These are phyloP conservation scores for Aureobasidium zeae DNA, from an alignment of 2,329 filamentous ascomycete species.

Conservation along the genomic window DNA sequence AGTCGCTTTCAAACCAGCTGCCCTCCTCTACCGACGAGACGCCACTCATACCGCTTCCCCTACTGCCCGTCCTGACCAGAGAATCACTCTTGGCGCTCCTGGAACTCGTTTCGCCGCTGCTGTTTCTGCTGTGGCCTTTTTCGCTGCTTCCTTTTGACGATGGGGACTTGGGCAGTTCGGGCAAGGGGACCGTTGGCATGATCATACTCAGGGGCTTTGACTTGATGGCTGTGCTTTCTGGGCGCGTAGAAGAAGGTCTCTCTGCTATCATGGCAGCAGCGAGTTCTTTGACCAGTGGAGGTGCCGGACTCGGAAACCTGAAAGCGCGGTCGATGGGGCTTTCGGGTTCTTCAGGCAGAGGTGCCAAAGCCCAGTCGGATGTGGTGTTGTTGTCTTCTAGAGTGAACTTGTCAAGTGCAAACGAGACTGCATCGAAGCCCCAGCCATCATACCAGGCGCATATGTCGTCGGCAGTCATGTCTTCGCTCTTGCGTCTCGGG, in stretches of 20 bases:
- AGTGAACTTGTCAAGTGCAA: neutral
- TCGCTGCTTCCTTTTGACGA: conserved; percentile 14
- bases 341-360: conserved; percentile 1
- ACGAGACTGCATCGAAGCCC: conserved; percentile 23
- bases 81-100: conserved; percentile 10
- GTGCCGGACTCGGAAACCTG: neutral
- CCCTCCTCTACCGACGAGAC: conserved; percentile 9
- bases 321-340: conserved; percentile 3
- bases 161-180: neutral
- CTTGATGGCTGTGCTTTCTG: neutral
- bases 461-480: conserved; percentile 32
- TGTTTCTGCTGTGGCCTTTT: conserved; percentile 17
- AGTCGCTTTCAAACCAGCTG: conserved; percentile 14
- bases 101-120: conserved; percentile 17
- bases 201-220: neutral
- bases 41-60: conserved; percentile 10
- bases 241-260: neutral
- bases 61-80: conserved; percentile 17
- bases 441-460: conserved; percentile 35
- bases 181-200: neutral
- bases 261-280: neutral
- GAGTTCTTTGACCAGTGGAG: conserved; percentile 3
- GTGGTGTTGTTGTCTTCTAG: neutral
- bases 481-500: conserved; percentile 27
- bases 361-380: neutral